Base-by-base conservation (phyloP, 2,329 filamentous ascomycete species). In the Colletotrichum endophyticum region DNA sequence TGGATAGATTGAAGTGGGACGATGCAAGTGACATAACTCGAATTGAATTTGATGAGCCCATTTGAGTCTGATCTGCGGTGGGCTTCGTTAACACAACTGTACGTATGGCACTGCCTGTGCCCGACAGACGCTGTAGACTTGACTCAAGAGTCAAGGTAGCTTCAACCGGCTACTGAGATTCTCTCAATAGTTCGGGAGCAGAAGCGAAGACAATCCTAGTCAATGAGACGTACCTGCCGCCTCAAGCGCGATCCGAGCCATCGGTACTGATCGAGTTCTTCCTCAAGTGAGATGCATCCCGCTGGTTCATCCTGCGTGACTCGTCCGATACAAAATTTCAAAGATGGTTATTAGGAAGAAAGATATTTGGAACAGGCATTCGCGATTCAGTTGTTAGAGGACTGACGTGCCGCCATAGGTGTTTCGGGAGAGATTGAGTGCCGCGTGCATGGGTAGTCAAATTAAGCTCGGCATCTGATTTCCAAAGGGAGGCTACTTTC, bases 351-450 rank as follows among this genome's bases (percentile, higher is more conserved):
- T n/a, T 12, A 12, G 9, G 0, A 22, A 49, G 9, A 2, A 6
- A 0, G 3, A 0, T 0, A 13, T 1, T 22, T 49, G 44, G 3
- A 13, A 22, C 0, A n/a, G 3, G 3, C n/a, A n/a, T 22, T 49
- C 3, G 3, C n/a, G 44, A 49, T 22, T 22, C 44, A 13, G n/a
- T 22, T 49, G 11, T 0, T 13, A n/a, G 6, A 49, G 44, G n/a
- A 49, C 44, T 3, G n/a, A 49, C 2, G 8, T 13, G 1, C 19
- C n/a, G 3, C 1, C 44, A 7, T 49, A 3, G 0, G 0, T n/a
- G 6, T 22, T 22, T 49, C 9, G n/a, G n/a, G n/a, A 7, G n/a
- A 49, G 9, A 13, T 22, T 49, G 6, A 22, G 5, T 6, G 34
- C 34, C 4, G 34, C 1, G 4, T 36, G n/a, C 11, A n/a, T 0